Base-by-base conservation (phyloP, 257 asterid species). In the Rubia yunnanensis region DNA sequence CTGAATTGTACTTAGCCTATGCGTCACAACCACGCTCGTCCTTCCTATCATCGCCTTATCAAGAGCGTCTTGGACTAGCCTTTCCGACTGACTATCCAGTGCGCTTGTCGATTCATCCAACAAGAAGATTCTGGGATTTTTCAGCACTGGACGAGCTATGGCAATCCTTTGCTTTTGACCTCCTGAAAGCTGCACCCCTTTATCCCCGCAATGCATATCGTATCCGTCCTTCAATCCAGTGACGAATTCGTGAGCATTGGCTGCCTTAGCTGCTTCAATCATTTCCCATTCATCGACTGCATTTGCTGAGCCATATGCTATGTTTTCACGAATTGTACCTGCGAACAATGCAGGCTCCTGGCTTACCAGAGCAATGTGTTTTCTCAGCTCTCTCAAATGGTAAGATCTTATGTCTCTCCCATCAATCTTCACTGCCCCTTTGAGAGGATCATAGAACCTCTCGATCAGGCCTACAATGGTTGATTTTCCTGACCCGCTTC, bases 401-500 rank as follows among this genome's bases (percentile, higher is more conserved):
- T 86, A 88, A 2, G 87, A 72, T 65, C 74, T 86, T 50, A 88
- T 62, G 49, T 91, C 95, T 14, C 82, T 82, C 1, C 95, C 87
- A 2, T 88, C 96, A n/a, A 91, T 85, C 64, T 72, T 83, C 76
- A 91, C 92, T 1, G 28, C 64, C 0, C 98, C 98, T 2, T 50
- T 55, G 2, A 71, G 11, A 0, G 98, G 98, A 64, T 85, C 96
- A 44, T 91, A 88, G 49, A 91, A 91, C 57, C 98, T 69, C 61
- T 91, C 88, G n/a, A 88, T 82, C 20, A 91, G 78, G 56, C 87
- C 84, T 4, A 91, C 79, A 11, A 88, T 76, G 4, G 94, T 88
- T 0, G 98, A 91, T 36, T 91, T 91, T 3, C 98, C 98, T n/a
- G 94, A 91, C 2, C 98, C 98, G 38, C 98, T 91, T 48, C 85